phyloP scores from a whole-genome alignment of 306 rosid genomes.

The Fragaria ananassa region DNA sequence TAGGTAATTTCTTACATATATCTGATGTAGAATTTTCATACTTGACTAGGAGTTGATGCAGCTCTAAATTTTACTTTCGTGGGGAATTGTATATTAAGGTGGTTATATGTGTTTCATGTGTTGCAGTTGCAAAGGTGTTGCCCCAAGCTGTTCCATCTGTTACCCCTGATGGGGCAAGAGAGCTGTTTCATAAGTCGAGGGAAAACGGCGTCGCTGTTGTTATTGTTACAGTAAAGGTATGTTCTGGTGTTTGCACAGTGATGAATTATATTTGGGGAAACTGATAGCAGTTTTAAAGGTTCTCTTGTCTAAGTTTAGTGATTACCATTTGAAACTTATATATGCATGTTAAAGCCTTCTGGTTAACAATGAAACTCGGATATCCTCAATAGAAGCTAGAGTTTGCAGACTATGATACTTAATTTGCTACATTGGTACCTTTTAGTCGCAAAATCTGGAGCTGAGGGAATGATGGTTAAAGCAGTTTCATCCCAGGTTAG shows the following conservation, averaged over 20 bases:
- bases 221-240: conserved; percentile 26
- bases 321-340: not conserved
- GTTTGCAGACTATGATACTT: not conserved
- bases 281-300: not conserved
- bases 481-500: not conserved
- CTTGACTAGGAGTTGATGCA: not conserved
- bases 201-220: conserved; percentile 21
- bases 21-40: not conserved
- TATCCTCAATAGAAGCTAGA: not conserved
- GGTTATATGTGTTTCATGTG: not conserved
- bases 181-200: conserved; percentile 22
- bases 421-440: not conserved
- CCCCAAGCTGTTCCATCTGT: conserved; percentile 25
- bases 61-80: not conserved
- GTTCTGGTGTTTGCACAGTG: not conserved
- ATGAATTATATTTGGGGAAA: not conserved
- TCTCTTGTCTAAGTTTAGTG: not conserved
- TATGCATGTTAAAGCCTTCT: not conserved
- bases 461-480: not conserved
- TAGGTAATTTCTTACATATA: conserved; percentile 4
- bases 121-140: conserved; percentile 30
- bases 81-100: not conserved
- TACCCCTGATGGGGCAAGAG: conserved; percentile 19
- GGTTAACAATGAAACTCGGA: not conserved
- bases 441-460: not conserved